Evolutionary conservation across 208 protist species (phyloP).

Genomic region (Acanthamoeba pearcei): DNA sequence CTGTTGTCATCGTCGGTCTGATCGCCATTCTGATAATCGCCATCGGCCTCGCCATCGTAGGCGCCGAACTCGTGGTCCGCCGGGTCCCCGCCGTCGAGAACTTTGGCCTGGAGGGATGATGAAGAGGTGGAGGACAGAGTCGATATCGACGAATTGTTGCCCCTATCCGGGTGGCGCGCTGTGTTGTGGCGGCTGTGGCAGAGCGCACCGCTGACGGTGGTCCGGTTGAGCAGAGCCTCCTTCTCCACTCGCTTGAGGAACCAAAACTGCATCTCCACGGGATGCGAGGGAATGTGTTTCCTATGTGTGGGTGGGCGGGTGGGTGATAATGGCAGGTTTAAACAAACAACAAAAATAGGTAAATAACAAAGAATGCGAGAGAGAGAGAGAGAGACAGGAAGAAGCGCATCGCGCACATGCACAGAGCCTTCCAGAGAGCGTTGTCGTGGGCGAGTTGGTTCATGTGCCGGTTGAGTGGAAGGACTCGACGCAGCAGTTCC

Average conservation of each 20-base stretch:
- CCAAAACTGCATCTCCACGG: slow-evolving; percentile 40
- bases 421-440: not conserved
- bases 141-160: not conserved
- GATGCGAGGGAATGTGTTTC: slow-evolving; percentile 55
- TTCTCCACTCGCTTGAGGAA: slow-evolving; percentile 28
- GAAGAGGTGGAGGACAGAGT: too few relatives aligned
- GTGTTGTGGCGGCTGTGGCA: not conserved
- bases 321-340: too few relatives aligned
- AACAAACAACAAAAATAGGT: not conserved
- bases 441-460: not conserved
- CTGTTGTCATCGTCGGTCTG: not conserved
- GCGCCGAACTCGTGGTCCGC: not conserved
- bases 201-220: not conserved
- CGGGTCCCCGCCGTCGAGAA: not conserved
- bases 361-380: not conserved
- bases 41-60: not conserved
- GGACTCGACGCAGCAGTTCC: not conserved
- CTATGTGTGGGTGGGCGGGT: not conserved
- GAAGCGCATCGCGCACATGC: not conserved
- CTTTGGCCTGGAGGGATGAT: too few relatives aligned
- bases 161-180: too few relatives aligned
- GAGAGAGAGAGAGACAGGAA: not conserved
- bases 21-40: not conserved
- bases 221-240: not conserved
- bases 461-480: not conserved